Percentiles rank a stretch among this genome's conserved stretches.
phyloP scores from a whole-genome alignment of 176 grass and related monocot species.

The Oryza coarctata region DNA sequence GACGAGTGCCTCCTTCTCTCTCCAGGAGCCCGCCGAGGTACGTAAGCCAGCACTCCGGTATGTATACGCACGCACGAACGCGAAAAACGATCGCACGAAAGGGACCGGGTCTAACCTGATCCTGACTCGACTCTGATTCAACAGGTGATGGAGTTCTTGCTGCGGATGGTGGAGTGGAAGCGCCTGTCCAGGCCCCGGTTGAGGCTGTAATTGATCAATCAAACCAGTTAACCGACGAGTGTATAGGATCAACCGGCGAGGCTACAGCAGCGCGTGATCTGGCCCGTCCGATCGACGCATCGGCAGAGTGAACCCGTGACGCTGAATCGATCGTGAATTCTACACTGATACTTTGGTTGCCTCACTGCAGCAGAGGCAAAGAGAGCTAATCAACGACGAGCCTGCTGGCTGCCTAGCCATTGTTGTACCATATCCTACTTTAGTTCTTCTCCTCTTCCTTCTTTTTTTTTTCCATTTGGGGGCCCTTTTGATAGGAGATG shows the following conservation, averaged over 20 bases:
- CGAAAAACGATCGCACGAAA: background rate
- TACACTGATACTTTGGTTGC: too few relatives aligned
- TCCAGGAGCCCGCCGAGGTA: constrained; percentile 74
- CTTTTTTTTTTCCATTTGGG: background rate
- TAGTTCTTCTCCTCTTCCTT: background rate
- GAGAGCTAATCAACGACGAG: background rate
- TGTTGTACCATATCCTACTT: background rate
- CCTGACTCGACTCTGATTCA: background rate
- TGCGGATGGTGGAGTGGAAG: constrained; percentile 67
- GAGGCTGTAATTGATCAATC: constrained; percentile 2
- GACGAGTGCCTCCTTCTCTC: constrained; percentile 71
- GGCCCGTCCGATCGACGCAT: background rate
- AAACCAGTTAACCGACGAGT: background rate
- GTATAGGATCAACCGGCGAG: background rate
- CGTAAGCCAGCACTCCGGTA: too few relatives aligned
- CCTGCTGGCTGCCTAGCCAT: background rate
- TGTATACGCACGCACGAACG: background rate
- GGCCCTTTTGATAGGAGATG: background rate
- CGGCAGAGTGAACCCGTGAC: background rate
- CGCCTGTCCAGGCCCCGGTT: constrained; percentile 30
- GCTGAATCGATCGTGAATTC: background rate
- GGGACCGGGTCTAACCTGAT: background rate
- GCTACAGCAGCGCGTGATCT: background rate
- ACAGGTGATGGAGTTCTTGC: constrained; percentile 73
- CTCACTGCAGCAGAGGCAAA: too few relatives aligned